Percentiles rank a stretch among this genome's conserved stretches.
Conservation (phyloP, 306 rosid genomes). For the Rosa lucieae region DNA sequence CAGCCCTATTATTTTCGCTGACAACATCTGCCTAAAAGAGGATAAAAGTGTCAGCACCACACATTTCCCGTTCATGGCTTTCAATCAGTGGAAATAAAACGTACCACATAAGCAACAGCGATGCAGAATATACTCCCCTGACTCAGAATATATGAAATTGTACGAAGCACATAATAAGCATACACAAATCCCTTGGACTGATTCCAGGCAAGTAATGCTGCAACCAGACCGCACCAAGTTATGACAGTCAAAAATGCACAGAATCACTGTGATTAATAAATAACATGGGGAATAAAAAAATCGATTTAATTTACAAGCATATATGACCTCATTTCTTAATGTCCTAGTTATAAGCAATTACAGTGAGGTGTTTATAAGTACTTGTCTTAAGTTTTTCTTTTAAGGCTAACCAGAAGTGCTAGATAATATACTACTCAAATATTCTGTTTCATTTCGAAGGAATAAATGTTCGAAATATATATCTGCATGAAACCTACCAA, state of each 20-base stretch:
- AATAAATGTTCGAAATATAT: constrained; percentile 2
- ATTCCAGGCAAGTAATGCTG: constrained; percentile 59
- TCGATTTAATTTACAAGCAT: too few species aligned
- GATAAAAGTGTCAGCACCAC: constrained; percentile 19
- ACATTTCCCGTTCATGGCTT: background rate
- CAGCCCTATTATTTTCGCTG: constrained; percentile 47
- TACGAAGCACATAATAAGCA: constrained; percentile 58
- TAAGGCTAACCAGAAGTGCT: background rate
- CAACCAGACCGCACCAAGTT: constrained; percentile 8
- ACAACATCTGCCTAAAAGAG: constrained; percentile 63
- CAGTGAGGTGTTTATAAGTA: background rate
- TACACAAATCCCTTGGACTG: constrained; percentile 55
- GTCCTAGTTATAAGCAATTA: background rate
- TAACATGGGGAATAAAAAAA: background rate
- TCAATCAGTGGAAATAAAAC: constrained; percentile 15
- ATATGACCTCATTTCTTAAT: background rate
- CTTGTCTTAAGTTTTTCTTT: background rate
- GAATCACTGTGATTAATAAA: constrained; percentile 45
- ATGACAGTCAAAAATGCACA: background rate
- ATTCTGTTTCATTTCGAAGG: background rate
- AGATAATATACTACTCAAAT: background rate
- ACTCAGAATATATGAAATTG: constrained; percentile 57
- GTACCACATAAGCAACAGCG: constrained; percentile 60
- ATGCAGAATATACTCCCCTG: constrained; percentile 75
- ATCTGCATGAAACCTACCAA: constrained; percentile 38